phyloP scores from a whole-genome alignment of 371 early-diverging fungal genomes.

The Circinella umbellata region DNA sequence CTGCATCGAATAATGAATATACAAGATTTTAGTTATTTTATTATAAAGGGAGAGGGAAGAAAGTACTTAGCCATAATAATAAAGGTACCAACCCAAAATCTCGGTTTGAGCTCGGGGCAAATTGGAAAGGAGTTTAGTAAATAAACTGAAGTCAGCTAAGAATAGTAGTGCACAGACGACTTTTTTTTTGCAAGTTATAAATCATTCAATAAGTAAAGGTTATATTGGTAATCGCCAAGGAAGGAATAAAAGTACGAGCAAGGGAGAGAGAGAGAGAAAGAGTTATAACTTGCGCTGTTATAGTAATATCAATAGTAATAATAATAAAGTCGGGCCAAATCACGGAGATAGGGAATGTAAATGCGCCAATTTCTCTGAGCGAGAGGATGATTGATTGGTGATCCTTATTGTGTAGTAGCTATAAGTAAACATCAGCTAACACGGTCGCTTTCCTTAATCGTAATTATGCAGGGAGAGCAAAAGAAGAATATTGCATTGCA shows the following conservation, averaged over 20 bases:
- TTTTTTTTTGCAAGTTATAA: no score
- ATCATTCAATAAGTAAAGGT: background rate
- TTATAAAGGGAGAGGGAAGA: no score
- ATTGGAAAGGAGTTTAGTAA: background rate
- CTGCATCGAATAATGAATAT: background rate
- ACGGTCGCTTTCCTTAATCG: slow-evolving; percentile 15
- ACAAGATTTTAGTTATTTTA: no score
- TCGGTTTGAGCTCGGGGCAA: slow-evolving; percentile 4
- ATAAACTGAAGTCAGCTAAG: background rate
- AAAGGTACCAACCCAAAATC: background rate
- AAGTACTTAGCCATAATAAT: background rate
- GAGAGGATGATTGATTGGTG: background rate
- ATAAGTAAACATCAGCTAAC: background rate
- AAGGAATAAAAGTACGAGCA: background rate
- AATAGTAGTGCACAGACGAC: slow-evolving; percentile 7
- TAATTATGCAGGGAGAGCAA: slow-evolving; percentile 19
- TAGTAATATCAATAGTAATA: background rate
- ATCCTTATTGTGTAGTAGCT: slow-evolving; percentile 3
- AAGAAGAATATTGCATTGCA: slow-evolving; percentile 5
- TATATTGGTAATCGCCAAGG: background rate
- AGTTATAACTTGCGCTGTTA: background rate
- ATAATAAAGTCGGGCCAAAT: background rate
- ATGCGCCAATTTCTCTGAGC: background rate
- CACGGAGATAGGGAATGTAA: background rate
- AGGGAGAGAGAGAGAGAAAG: background rate